Percentiles rank a stretch among this genome's conserved stretches.
Evolutionary conservation across 148 eudicot species (phyloP).

Genomic region (Cornus florida): DNA sequence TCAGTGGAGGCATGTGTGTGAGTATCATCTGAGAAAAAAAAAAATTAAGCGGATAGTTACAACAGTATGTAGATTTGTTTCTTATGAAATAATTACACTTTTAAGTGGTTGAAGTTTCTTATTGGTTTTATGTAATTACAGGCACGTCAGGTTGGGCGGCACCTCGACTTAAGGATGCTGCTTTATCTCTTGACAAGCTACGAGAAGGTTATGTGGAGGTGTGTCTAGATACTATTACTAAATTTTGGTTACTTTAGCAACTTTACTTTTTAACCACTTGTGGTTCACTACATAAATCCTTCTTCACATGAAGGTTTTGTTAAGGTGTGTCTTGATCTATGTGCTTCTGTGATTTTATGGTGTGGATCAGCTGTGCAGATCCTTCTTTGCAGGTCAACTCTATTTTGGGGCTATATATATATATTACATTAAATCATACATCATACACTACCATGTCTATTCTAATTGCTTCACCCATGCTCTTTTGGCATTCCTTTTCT

Average conservation of each 20-base stretch:
- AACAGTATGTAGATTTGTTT: background rate
- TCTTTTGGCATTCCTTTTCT: background rate
- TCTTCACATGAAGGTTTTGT: background rate
- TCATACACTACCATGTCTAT: background rate
- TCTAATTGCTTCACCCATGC: background rate
- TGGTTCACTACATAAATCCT: background rate
- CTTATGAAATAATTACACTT: background rate
- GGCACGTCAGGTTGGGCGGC: constrained; percentile 96
- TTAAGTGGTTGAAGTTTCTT: constrained; percentile 1
- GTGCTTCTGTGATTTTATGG: background rate
- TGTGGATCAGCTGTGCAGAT: background rate
- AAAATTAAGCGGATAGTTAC: no score
- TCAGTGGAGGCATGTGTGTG: no score
- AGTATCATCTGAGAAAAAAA: no score
- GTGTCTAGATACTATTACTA: constrained; percentile 1
- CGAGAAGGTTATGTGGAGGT: constrained; percentile 95
- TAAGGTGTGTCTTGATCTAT: background rate
- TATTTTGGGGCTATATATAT: background rate
- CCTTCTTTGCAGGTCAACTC: background rate
- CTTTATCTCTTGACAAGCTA: constrained; percentile 82
- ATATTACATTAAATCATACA: background rate
- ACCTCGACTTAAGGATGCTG: constrained; percentile 95
- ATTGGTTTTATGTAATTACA: constrained; percentile 24
- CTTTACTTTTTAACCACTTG: background rate
- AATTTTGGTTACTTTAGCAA: background rate